phyloP scores from a whole-genome alignment of 2,329 filamentous ascomycete species.

The Apiospora koreana region DNA sequence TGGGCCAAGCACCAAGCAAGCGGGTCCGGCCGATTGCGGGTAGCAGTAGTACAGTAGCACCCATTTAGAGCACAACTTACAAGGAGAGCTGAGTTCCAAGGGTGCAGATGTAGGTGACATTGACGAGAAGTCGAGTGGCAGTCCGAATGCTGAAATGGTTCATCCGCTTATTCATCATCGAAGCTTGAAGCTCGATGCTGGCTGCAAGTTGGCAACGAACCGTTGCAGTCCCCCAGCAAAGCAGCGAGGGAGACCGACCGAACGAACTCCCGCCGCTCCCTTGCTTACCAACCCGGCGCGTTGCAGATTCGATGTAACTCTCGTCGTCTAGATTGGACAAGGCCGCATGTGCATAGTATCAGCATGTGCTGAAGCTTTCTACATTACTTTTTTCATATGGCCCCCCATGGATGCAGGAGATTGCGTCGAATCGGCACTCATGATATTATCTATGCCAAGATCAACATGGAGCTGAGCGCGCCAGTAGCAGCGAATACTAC shows the following conservation, averaged over 20 bases:
- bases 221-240: not conserved
- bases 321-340: not conserved
- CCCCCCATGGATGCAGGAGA: not conserved
- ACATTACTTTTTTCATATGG: not conserved
- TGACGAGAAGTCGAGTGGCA: not conserved
- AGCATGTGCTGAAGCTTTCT: not conserved
- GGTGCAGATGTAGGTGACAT: not conserved
- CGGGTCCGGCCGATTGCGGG: not conserved
- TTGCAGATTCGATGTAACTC: conserved; percentile 10
- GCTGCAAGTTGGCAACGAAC: not conserved
- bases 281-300: not conserved
- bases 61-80: not conserved
- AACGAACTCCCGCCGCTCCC: not conserved
- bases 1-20: conserved; percentile 2
- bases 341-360: not conserved
- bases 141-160: not conserved
- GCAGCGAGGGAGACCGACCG: not conserved
- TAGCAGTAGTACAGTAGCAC: not conserved
- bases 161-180: not conserved
- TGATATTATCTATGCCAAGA: not conserved
- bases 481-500: not conserved
- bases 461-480: not conserved
- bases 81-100: too few species aligned
- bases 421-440: not conserved
- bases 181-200: not conserved